Base-by-base conservation (phyloP, 2,329 filamentous ascomycete genomes). In the Xylariaceae sp. region DNA sequence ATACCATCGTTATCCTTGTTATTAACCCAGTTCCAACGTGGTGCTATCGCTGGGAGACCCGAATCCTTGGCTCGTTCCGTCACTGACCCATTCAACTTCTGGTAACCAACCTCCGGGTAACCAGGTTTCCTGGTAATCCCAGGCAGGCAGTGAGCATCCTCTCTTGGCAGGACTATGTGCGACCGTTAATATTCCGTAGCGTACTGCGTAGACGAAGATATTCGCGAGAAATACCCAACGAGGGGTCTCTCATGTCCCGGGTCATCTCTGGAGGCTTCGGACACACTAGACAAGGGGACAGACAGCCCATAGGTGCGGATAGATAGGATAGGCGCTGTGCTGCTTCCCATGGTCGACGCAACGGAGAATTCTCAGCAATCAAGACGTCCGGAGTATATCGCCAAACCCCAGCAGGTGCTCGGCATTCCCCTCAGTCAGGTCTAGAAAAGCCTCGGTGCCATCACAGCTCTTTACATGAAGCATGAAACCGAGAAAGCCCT, bases 401-500 rank as follows among this genome's bases (percentile, higher is more conserved):
- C 13, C 6, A 23, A n/a, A 50, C 13, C 23, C 45, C 50, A 52
- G 49, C 52, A 39, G 34, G 6, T 13, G 23, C 55, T 58, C 57
- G 52, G 57, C 57, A 7, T 49, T 15, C 15, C 47, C 55, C 18
- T 59, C 37, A 4, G 47, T 18, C 37, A 47, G 39, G 15, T 58
- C 57, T 55, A 55, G 54, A 57, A 62, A 64, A 42, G 45, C 15
- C 48, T 58, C 55, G 39, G 44, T 37, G 15, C 50, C 42, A 51
- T 57, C 57, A 51, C 57, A 53, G 51, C 53, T 55, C 13, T 62
- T 10, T 62, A 60, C 55, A 54, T 62, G 62, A 62, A 64, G 59
- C 57, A 56, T 35, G 48, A 51, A 35, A 35, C 49, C 49, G 37
- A 17, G 42, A 37, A 58, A 48, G 49, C 47, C 51, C 55, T 56